These are phyloP conservation scores for Phialophora verrucosa DNA, from an alignment of 2,329 filamentous ascomycete genomes.

Conservation along the genomic window DNA sequence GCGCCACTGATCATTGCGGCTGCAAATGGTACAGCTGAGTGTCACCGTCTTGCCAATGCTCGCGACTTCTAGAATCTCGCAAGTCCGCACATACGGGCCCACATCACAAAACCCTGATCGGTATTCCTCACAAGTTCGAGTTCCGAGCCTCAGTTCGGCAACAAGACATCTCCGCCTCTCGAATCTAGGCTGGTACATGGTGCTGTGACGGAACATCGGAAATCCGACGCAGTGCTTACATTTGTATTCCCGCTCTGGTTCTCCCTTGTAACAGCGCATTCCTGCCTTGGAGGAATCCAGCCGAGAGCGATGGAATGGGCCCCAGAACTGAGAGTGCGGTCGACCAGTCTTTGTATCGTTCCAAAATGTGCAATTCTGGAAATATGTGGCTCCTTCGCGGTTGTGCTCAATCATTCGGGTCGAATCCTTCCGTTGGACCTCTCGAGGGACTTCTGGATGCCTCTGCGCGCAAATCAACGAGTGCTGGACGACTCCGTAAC, in stretches of 20 bases:
- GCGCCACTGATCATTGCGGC: background rate
- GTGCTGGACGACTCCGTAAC: conserved; percentile 22
- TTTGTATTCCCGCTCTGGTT: background rate
- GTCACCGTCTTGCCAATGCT: background rate
- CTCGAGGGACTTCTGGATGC: conserved; percentile 24
- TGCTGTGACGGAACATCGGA: background rate
- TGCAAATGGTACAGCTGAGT: conserved; percentile 2
- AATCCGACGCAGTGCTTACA: background rate
- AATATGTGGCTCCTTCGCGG: background rate
- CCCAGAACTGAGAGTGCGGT: background rate
- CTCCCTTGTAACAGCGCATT: background rate
- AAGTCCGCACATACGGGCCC: background rate
- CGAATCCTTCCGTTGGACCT: conserved; percentile 9
- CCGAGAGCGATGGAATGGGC: background rate
- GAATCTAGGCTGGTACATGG: background rate
- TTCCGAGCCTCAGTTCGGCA: background rate
- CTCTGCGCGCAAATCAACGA: conserved; percentile 21
- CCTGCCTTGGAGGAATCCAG: background rate
- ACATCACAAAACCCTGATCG: background rate
- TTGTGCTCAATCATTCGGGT: conserved; percentile 17
- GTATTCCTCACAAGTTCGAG: background rate
- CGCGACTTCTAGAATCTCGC: background rate
- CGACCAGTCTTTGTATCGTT: background rate
- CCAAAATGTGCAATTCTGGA: background rate
- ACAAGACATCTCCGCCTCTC: background rate